Evolutionary conservation across 2,329 filamentous ascomycete species (phyloP).

Genomic region (Aspergillus clavatus): DNA sequence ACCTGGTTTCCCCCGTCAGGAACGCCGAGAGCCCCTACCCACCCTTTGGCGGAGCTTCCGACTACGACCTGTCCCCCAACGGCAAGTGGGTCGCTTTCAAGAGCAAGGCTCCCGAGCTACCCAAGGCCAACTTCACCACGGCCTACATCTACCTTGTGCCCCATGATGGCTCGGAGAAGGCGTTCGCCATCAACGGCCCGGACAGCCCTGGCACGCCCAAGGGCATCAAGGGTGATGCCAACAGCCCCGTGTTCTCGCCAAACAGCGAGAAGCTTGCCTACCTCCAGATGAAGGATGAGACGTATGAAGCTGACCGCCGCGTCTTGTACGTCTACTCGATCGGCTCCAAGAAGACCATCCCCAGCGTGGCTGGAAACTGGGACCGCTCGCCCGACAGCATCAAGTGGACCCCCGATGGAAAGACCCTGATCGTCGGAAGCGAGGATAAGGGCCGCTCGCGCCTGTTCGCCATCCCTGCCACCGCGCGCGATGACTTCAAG

Average conservation of each 20-base stretch:
- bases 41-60: conserved; percentile 72
- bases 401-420: conserved; percentile 50
- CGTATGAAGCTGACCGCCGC: conserved; percentile 75
- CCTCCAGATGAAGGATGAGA: conserved; percentile 67
- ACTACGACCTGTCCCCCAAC: conserved; percentile 62
- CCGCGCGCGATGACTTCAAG: conserved; percentile 29
- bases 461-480: conserved; percentile 33
- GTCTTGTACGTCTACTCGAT: conserved; percentile 42
- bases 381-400: conserved; percentile 50
- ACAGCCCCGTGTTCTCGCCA: conserved; percentile 69
- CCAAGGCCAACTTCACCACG: conserved; percentile 63
- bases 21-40: conserved; percentile 44
- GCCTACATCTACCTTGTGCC: conserved; percentile 73
- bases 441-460: conserved; percentile 60
- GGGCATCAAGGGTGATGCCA: conserved; percentile 53
- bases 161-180: conserved; percentile 56
- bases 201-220: conserved; percentile 39
- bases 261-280: conserved; percentile 69
- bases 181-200: conserved; percentile 40
- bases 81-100: conserved; percentile 40
- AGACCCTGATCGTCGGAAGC: conserved; percentile 65
- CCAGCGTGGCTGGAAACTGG: conserved; percentile 41
- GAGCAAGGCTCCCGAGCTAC: conserved; percentile 41
- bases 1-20: conserved; percentile 36
- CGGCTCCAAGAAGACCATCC: conserved; percentile 33